Conservation (phyloP, 805 yeast species). For the Candida pseudofarinosa region DNA sequence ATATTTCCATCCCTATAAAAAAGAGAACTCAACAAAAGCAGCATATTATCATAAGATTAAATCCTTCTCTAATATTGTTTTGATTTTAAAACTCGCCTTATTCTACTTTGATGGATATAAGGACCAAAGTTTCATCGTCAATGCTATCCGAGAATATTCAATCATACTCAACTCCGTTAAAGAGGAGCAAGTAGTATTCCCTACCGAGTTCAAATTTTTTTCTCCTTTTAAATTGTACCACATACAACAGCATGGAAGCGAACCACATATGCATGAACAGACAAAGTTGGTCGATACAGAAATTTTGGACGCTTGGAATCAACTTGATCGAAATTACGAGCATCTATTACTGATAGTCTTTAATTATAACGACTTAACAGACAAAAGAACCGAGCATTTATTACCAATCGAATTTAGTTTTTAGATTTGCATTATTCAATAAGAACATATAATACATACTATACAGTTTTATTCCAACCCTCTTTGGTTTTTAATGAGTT, state of each 20-base stretch:
- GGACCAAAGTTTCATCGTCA: slow-evolving; percentile 17
- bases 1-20: slow-evolving; percentile 6
- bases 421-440: background rate
- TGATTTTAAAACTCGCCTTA: slow-evolving; percentile 16
- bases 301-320: background rate
- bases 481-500: slow-evolving; percentile 39
- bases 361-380: background rate
- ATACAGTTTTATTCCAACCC: slow-evolving; percentile 18
- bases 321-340: background rate
- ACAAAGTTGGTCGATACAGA: background rate
- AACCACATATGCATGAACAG: background rate
- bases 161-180: background rate
- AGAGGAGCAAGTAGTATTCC: background rate
- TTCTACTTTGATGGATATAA: slow-evolving; percentile 32
- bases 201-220: slow-evolving; percentile 1
- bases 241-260: slow-evolving; percentile 5
- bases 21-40: slow-evolving; percentile 1
- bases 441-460: slow-evolving; percentile 1
- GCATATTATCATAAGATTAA: slow-evolving; percentile 4
- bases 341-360: background rate
- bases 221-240: slow-evolving; percentile 6
- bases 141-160: background rate
- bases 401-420: background rate
- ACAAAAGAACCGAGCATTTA: background rate
- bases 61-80: slow-evolving; percentile 5